Evolutionary conservation across 2,329 filamentous ascomycete genomes (phyloP).

Genomic region (Botrytis hyacinthi): DNA sequence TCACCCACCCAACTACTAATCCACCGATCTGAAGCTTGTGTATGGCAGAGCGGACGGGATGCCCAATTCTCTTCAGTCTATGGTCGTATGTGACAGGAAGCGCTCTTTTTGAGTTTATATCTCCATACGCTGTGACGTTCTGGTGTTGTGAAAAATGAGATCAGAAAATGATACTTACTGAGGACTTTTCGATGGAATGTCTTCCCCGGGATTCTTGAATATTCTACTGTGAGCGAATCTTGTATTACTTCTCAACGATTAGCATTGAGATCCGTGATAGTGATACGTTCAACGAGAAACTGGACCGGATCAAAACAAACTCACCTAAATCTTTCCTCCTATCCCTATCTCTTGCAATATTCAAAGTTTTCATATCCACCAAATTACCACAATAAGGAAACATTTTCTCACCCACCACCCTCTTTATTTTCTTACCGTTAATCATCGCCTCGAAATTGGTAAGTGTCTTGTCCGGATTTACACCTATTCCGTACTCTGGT

Average conservation of each 20-base stretch:
- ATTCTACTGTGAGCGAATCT: conserved; percentile 77
- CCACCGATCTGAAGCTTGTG: conserved; percentile 19
- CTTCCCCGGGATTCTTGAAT: conserved; percentile 67
- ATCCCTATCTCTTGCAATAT: conserved; percentile 68
- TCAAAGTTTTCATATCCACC: conserved; percentile 72
- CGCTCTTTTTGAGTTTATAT: not conserved
- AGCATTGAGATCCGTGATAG: not conserved
- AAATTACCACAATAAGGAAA: conserved; percentile 89
- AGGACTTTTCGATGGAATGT: conserved; percentile 79
- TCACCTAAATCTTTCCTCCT: conserved; percentile 51
- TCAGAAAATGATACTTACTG: conserved; percentile 46
- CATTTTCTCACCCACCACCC: conserved; percentile 42
- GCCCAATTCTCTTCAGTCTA: conserved; percentile 20
- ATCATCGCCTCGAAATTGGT: conserved; percentile 74
- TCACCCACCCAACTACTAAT: conserved; percentile 9
- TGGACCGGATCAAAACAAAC: conserved; percentile 29
- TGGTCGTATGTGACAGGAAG: not conserved
- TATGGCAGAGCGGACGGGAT: conserved; percentile 19
- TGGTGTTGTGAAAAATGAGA: not conserved
- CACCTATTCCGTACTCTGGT: conserved; percentile 73
- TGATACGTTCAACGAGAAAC: not conserved
- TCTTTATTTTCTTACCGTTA: conserved; percentile 51
- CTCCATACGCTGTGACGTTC: not conserved
- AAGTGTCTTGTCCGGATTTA: conserved; percentile 76
- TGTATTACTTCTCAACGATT: conserved; percentile 48